phyloP scores from a whole-genome alignment of 2,329 filamentous ascomycete genomes.

The Colletotrichum sp. region DNA sequence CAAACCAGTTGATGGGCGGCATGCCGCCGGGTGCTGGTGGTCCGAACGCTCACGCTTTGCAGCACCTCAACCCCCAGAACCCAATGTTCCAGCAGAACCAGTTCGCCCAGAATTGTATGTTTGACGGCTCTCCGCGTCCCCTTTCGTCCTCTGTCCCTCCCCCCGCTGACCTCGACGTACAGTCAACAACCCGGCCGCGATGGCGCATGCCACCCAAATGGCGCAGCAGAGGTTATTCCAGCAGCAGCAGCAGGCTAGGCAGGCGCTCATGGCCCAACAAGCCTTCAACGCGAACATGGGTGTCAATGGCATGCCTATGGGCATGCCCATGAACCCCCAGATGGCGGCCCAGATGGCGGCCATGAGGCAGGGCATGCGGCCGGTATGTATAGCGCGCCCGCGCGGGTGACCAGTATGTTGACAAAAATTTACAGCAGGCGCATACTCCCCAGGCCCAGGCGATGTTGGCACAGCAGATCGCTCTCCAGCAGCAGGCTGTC shows the following conservation, averaged over 20 bases:
- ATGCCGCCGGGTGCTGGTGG: slow-evolving; percentile 72
- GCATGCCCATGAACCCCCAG: slow-evolving; percentile 53
- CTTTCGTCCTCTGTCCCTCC: background rate
- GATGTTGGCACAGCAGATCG: slow-evolving; percentile 52
- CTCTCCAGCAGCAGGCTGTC: slow-evolving; percentile 43
- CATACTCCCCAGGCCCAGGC: slow-evolving; percentile 32
- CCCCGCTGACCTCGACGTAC: background rate
- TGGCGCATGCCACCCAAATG: slow-evolving; percentile 46
- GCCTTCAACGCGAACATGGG: slow-evolving; percentile 54
- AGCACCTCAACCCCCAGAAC: slow-evolving; percentile 70
- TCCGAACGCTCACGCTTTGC: slow-evolving; percentile 72
- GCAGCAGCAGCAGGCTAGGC: slow-evolving; percentile 55
- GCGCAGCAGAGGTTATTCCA: slow-evolving; percentile 64
- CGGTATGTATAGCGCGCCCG: slow-evolving; percentile 37
- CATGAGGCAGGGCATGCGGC: slow-evolving; percentile 50
- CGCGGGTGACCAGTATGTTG: background rate
- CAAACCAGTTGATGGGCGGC: slow-evolving; percentile 75
- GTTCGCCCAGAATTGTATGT: slow-evolving; percentile 26
- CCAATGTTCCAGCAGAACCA: slow-evolving; percentile 64
- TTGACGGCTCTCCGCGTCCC: background rate
- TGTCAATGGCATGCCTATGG: slow-evolving; percentile 53
- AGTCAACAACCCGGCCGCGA: slow-evolving; percentile 41
- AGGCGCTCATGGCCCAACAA: slow-evolving; percentile 61
- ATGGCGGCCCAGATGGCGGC: slow-evolving; percentile 57
- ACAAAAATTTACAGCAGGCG: slow-evolving; percentile 5